Evolutionary conservation across 805 yeast species (phyloP), one percentile per base, ranked within the genome.

Genomic region (Wickerhamomyces xylosicus): DNA sequence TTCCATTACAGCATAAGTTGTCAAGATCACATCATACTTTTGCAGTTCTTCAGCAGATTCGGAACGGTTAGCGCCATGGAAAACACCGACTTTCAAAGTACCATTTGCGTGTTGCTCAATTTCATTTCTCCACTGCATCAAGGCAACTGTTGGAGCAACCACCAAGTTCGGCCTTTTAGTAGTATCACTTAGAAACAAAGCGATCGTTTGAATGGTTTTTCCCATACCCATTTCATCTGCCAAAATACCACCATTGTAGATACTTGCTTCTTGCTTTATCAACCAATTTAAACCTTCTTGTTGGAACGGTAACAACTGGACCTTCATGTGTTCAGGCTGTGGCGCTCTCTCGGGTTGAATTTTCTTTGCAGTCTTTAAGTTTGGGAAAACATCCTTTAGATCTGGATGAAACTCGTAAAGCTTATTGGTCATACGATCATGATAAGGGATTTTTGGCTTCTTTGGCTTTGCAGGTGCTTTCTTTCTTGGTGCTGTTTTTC

Each of bases 161-260:
- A 92, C 97, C 44, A 92, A 63, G 47, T 79, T 85, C 9, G 97
- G 97, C 10, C 74, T 63, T 47, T 77, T 79, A 0, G 64, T 52
- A 37, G 69, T 55, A 57, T 86, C 94, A 35, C 69, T 59, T 77
- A 89, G 75, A 53, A 92, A 74, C 34, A 92, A 61, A 0, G 94
- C 92, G 44, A 92, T 90, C 31, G 95, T 90, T 61, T 92, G 98
- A 37, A 92, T 89, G 1, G 99, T 92, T 53, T 92, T 92, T 46
- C 99, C 99, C 97, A 92, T 90, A 29, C 99, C 99, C 99, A 92
- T 92, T 61, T 92, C 99, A 64, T 92, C 99, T 5, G 98, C 97
- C 35, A 92, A 64, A 9, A 92, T 80, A 14, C 97, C 98, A 19
- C 98, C 98, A 14, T 72, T 68, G 58, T 82, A 90, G 33, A 67